Percentiles rank a stretch among this genome's conserved stretches.
Conservation (phyloP, 352 stramenopile species). For the Blastocystis sp. region DNA sequence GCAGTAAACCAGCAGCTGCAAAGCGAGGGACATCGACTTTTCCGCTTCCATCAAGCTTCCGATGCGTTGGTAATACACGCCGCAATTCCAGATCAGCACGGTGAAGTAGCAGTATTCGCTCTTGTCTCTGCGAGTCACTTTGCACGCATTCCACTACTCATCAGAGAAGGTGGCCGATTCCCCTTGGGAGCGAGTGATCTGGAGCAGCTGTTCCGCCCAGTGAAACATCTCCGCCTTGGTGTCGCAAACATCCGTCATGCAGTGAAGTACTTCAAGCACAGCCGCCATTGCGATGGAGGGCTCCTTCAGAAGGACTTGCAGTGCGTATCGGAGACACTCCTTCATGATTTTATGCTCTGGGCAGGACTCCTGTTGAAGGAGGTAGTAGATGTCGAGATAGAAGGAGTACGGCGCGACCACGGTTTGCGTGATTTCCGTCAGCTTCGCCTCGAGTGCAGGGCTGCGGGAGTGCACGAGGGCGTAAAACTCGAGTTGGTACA, state of each 20-base stretch:
- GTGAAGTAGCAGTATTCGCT: conserved; percentile 39
- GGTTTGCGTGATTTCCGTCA: neutral
- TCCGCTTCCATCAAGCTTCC: conserved; percentile 34
- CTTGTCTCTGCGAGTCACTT: neutral
- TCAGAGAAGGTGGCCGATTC: neutral
- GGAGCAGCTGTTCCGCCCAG: conserved; percentile 52
- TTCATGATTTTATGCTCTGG: neutral
- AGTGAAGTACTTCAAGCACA: conserved; percentile 36
- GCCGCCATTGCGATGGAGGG: neutral
- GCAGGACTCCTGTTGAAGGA: conserved; percentile 39
- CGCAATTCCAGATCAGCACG: conserved; percentile 57
- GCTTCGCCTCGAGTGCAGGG: neutral
- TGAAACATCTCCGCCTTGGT: conserved; percentile 32
- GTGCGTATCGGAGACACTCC: conserved; percentile 43
- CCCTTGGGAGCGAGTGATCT: conserved; percentile 27
- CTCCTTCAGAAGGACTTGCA: conserved; percentile 42
- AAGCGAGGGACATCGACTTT: conserved; percentile 35
- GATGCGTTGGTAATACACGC: conserved; percentile 47
- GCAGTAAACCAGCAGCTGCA: conserved; percentile 38
- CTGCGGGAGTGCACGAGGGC: neutral
- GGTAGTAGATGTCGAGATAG: conserved; percentile 36
- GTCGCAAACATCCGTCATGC: conserved; percentile 10
- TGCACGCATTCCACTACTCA: neutral
- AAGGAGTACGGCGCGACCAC: neutral
- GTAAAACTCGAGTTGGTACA: conserved; percentile 14